Base-by-base conservation (phyloP, 805 yeast species). In the Ascoidea rubescens region DNA sequence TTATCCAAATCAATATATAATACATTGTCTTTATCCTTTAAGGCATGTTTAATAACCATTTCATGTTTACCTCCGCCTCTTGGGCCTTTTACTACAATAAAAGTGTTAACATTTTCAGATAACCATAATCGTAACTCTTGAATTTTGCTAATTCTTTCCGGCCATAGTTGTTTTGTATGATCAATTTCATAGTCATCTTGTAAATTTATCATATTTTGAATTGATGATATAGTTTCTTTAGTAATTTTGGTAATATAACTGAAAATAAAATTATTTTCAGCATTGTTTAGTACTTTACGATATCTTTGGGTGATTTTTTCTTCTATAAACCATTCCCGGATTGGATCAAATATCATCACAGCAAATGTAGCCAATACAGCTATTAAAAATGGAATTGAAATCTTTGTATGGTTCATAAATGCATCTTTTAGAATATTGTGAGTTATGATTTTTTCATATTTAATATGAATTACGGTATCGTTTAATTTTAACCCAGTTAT, bases 21-120 rank as follows among this genome's bases (percentile, higher is more conserved):
- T 4, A 83, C 75, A 55, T 83, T 82, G 1, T 73, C 71, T 50
- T 89, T 77, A 32, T 72, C 78, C 49, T 72, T 68, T 48, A 87
- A 70, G 1, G 84, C 81, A 60, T 82, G 79, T 47, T 80, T 80
- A 62, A 83, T 67, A 4, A 91, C 89, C 54, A 88, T 68, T 54
- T 82, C 91, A 54, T 81, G 77, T 60, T 93, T 91, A 28, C 98
- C 99, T n/a, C 95, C 81, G 5, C 99, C 99, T 57, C 87, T 76
- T 5, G 99, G 98, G 10, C 99, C 99, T 56, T 82, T 79, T 2
- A 93, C 81, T 3, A 93, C 79, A 31, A 91, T 89, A 62, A 89
- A 93, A 1, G 97, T 87, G 63, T 85, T 83, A n/a, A 82, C 80
- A 56, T 89, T 90, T 64, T 93, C 99, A 53, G 80, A 81, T 5